Evolutionary conservation across 2,329 filamentous ascomycete species (phyloP).

Genomic region (Calonectria leucothoes): DNA sequence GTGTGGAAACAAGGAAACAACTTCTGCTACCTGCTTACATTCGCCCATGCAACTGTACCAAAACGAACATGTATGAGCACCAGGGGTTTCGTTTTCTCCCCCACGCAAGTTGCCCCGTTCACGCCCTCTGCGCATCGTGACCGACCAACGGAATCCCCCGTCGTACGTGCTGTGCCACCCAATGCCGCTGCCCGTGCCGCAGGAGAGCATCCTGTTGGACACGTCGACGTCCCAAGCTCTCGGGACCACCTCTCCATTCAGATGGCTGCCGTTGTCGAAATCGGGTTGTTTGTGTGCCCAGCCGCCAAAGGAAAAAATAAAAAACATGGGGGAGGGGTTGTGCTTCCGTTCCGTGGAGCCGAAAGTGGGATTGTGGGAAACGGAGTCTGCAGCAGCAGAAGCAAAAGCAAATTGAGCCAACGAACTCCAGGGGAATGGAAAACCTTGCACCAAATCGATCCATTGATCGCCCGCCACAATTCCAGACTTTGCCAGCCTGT

Average conservation of each 20-base stretch:
- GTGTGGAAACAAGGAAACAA: slow-evolving; percentile 3
- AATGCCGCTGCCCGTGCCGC: slow-evolving; percentile 3
- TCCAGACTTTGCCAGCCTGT: slow-evolving; percentile 18
- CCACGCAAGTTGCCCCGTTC: slow-evolving; percentile 7
- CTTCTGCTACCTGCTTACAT: not conserved
- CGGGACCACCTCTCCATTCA: slow-evolving; percentile 27
- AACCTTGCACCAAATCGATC: slow-evolving; percentile 27
- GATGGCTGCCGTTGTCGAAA: slow-evolving; percentile 37
- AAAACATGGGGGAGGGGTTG: slow-evolving; percentile 3
- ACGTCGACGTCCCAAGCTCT: slow-evolving; percentile 15
- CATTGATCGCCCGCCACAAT: slow-evolving; percentile 39
- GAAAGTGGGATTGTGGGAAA: not conserved
- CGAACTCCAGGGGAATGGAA: slow-evolving; percentile 39
- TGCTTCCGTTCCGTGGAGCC: slow-evolving; percentile 17
- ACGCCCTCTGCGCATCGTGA: not conserved
- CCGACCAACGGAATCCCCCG: not conserved
- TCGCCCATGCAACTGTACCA: not conserved
- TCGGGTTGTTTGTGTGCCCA: not conserved
- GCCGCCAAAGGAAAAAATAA: not conserved
- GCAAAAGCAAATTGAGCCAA: slow-evolving; percentile 31
- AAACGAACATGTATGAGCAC: slow-evolving; percentile 1
- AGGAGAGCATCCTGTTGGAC: slow-evolving; percentile 1
- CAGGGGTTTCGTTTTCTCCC: not conserved
- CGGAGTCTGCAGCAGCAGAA: not conserved
- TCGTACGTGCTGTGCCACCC: not conserved